Percentiles rank a stretch among this genome's conserved stretches.
These are phyloP conservation scores for Trametes pubescens DNA, from an alignment of 1,284 basidiomycete species.

Conservation along the genomic window DNA sequence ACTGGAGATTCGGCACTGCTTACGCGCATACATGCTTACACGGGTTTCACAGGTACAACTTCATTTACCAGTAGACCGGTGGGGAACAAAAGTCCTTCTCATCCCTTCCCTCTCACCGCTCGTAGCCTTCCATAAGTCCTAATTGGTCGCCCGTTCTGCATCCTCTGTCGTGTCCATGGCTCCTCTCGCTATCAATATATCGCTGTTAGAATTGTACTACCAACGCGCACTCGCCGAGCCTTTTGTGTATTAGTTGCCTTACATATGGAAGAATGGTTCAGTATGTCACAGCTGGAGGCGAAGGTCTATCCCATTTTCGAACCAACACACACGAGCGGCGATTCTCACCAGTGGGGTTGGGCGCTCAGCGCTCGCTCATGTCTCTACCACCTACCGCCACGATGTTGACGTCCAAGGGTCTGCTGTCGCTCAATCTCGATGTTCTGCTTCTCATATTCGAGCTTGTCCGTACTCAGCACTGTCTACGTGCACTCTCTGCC, in stretches of 20 bases:
- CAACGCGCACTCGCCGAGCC: background rate
- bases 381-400: background rate
- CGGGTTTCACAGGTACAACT: constrained; percentile 60
- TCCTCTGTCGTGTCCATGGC: background rate
- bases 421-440: background rate
- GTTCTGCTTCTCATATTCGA: background rate
- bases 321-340: too few relatives aligned
- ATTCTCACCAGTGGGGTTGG: too few relatives aligned
- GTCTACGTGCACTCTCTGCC: background rate
- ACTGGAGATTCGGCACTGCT: background rate
- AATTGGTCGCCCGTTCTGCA: background rate
- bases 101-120: background rate
- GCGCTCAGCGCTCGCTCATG: too few relatives aligned
- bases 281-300: too few relatives aligned
- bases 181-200: constrained; percentile 12
- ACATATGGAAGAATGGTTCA: background rate
- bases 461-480: background rate
- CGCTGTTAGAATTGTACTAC: constrained; percentile 11
- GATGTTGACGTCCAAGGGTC: background rate
- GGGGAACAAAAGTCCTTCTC: constrained; percentile 12
- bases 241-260: constrained; percentile 4
- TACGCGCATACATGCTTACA: background rate
- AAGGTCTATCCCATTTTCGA: too few relatives aligned
- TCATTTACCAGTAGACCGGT: constrained; percentile 66
- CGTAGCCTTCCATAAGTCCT: background rate